Evolutionary conservation across 2,329 filamentous ascomycete genomes (phyloP).

Genomic region (Nigrospora osmanthi): DNA sequence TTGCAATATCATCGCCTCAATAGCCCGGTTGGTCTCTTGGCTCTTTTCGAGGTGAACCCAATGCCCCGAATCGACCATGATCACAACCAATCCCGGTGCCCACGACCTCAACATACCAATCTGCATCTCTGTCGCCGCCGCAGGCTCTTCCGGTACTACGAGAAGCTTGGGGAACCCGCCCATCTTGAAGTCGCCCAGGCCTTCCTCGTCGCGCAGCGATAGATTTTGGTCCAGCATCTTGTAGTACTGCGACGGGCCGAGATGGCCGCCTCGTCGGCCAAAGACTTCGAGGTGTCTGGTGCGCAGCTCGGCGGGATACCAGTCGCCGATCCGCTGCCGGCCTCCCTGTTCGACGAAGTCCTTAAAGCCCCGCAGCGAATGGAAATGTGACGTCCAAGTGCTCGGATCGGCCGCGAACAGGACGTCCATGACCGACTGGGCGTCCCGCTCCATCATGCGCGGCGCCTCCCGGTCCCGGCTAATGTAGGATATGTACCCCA

Average conservation of each 20-base stretch:
- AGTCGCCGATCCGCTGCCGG: background rate
- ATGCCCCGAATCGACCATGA: constrained; percentile 2
- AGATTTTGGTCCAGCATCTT: constrained; percentile 3
- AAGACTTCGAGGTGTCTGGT: background rate
- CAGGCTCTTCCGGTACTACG: background rate
- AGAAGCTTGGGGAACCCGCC: background rate
- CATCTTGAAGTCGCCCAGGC: background rate
- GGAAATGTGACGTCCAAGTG: constrained; percentile 1
- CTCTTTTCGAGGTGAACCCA: constrained; percentile 5
- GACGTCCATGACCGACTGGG: constrained; percentile 3
- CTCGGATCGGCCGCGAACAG: constrained; percentile 2
- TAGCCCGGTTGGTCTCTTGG: background rate
- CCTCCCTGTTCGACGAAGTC: background rate
- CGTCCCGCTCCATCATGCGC: constrained; percentile 1
- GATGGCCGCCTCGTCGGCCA: background rate
- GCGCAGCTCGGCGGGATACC: constrained; percentile 2
- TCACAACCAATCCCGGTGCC: background rate
- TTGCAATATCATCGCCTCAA: background rate
- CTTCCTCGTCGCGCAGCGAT: constrained; percentile 2
- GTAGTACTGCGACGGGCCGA: constrained; percentile 3
- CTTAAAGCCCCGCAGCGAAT: constrained; percentile 1
- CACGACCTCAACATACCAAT: constrained; percentile 2
- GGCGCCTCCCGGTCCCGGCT: background rate
- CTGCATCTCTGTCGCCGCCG: background rate
- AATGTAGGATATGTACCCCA: constrained; percentile 3